phyloP scores from a whole-genome alignment of 2,329 filamentous ascomycete species.

The Beauveria caledonica region DNA sequence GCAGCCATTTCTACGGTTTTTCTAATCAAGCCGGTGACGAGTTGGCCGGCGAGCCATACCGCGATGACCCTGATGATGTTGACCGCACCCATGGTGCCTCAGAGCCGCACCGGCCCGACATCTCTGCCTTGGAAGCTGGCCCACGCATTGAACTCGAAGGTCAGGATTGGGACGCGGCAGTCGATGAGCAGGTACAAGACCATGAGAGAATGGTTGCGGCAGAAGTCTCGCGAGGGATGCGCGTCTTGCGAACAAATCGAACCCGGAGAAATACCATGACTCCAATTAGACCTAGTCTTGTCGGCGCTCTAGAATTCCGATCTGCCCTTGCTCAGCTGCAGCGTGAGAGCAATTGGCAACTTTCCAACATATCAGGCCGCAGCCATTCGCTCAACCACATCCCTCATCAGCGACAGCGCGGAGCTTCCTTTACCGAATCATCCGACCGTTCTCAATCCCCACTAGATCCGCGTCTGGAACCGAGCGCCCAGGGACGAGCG shows the following conservation, averaged over 20 bases:
- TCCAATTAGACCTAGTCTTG: slow-evolving; percentile 83
- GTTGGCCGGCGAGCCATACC: slow-evolving; percentile 50
- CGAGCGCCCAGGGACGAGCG: slow-evolving; percentile 7
- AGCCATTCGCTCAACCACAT: slow-evolving; percentile 36
- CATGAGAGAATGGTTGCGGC: slow-evolving; percentile 62
- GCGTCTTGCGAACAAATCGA: slow-evolving; percentile 61
- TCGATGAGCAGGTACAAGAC: slow-evolving; percentile 39
- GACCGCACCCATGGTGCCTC: slow-evolving; percentile 16
- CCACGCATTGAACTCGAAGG: slow-evolving; percentile 40
- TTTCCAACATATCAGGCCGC: slow-evolving; percentile 59
- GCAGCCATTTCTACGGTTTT: slow-evolving; percentile 60
- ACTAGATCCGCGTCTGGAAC: not conserved
- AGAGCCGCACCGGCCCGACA: slow-evolving; percentile 23
- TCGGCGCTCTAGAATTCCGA: slow-evolving; percentile 89
- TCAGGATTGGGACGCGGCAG: slow-evolving; percentile 28
- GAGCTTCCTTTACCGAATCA: slow-evolving; percentile 20
- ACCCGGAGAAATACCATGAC: slow-evolving; percentile 66
- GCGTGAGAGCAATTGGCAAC: slow-evolving; percentile 67
- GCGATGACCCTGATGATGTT: slow-evolving; percentile 43
- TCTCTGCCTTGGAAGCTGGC: slow-evolving; percentile 35
- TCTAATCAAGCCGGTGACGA: slow-evolving; percentile 44
- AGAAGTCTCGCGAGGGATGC: slow-evolving; percentile 90
- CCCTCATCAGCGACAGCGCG: slow-evolving; percentile 18
- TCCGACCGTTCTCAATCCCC: slow-evolving; percentile 7
- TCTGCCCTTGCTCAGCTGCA: slow-evolving; percentile 83